Conservation (phyloP, 164 flowering plant species). For the Stephania japonica region DNA sequence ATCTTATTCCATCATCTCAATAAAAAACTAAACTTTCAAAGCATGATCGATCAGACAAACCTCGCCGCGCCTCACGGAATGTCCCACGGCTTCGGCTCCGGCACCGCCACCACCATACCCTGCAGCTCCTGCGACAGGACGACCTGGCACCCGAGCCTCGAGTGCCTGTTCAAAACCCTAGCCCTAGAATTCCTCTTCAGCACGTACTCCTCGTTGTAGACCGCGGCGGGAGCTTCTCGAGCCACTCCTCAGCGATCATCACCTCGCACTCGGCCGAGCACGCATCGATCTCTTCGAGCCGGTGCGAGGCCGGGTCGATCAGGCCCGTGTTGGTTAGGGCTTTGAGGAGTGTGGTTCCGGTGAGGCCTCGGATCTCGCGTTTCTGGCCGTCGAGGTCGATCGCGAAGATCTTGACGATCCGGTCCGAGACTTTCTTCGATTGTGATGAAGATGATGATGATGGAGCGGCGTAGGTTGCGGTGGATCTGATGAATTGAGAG, state of each 20-base stretch:
- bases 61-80: constrained; percentile 49
- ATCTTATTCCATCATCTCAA: background rate
- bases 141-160: constrained; percentile 94
- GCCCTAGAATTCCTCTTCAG: constrained; percentile 50
- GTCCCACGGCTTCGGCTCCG: constrained; percentile 95
- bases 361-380: constrained; percentile 67
- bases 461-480: constrained; percentile 21
- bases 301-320: constrained; percentile 90
- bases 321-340: constrained; percentile 62
- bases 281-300: constrained; percentile 91
- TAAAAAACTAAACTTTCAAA: background rate
- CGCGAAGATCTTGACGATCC: constrained; percentile 79
- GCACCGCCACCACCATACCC: constrained; percentile 98
- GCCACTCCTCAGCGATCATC: constrained; percentile 88
- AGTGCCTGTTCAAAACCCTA: constrained; percentile 71
- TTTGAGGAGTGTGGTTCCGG: constrained; percentile 80
- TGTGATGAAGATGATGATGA: constrained; percentile 24
- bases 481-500: constrained; percentile 26
- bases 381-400: constrained; percentile 68
- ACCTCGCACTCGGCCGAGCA: constrained; percentile 99
- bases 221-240: constrained; percentile 68
- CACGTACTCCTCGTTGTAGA: constrained; percentile 83
- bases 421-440: constrained; percentile 75
- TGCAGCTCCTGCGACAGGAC: constrained; percentile 56
- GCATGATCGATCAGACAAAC: background rate